Percentiles rank a stretch among this genome's conserved stretches.
phyloP scores from a whole-genome alignment of 2,329 filamentous ascomycete genomes.

The Ophiostoma montium region DNA sequence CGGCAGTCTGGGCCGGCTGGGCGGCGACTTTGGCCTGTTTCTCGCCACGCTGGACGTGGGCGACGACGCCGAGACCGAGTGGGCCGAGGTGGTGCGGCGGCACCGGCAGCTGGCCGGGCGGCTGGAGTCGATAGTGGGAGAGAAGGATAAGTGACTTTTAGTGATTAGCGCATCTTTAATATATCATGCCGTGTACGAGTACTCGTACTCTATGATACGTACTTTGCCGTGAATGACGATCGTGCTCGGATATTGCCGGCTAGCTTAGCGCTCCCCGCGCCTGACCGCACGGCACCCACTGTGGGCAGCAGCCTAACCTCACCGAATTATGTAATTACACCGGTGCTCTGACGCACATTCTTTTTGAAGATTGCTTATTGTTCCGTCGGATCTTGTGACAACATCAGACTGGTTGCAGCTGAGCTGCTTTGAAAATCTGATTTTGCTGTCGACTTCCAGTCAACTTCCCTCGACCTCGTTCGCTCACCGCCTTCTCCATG shows the following conservation, averaged over 20 bases:
- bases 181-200: too few relatives aligned
- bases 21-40: slow-evolving; percentile 85
- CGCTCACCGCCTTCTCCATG: not conserved
- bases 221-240: too few relatives aligned
- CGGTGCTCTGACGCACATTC: not conserved
- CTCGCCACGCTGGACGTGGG: slow-evolving; percentile 47
- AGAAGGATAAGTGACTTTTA: slow-evolving; percentile 17
- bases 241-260: not conserved
- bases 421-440: too few relatives aligned
- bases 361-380: not conserved
- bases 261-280: too few relatives aligned
- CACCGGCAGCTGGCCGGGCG: slow-evolving; percentile 74
- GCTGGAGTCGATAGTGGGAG: slow-evolving; percentile 53
- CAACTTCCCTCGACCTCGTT: too few relatives aligned
- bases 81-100: slow-evolving; percentile 79
- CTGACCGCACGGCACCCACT: not conserved
- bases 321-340: not conserved
- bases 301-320: not conserved
- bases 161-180: too few relatives aligned
- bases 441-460: too few relatives aligned
- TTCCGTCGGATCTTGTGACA: too few relatives aligned
- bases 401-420: too few relatives aligned
- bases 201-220: too few relatives aligned
- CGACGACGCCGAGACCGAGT: slow-evolving; percentile 46
- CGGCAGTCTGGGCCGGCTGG: slow-evolving; percentile 74